Base-by-base conservation (phyloP, 495 filamentous ascomycete genomes). In the Neurospora sp. region DNA sequence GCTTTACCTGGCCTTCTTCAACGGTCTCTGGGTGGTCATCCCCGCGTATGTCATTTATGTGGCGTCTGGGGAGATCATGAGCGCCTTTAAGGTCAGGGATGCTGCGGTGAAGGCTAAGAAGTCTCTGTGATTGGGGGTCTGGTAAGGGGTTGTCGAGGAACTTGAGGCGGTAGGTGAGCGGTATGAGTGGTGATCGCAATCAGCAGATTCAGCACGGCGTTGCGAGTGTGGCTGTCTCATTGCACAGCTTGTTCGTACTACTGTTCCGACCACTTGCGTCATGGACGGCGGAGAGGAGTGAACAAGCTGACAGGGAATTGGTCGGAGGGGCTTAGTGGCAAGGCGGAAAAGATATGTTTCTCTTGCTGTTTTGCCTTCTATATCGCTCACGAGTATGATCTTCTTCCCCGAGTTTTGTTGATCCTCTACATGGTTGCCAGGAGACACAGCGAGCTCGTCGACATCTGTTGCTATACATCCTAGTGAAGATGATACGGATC, bases 1-100 rank as follows among this genome's bases (percentile, higher is more conserved):
- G 93, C 83, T 97, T 12, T 97, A 97, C 78, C 82, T 98, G 70
- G 85, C 92, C 75, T 97, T 97, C 83, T 97, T 97, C 83, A 98
- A 98, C 78, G 90, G 86, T 69, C 85, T 97, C 18, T 98, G 94
- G 94, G 94, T 98, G 37, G 86, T 88, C 74, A 83, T 94, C 72
- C 94, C 94, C 1, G 65, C 90, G 12, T 97, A 93, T 86, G 86
- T 94, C 35, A 81, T 97, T 76, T 91, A 85, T 73, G 88, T 92
- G 77, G 87, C 89, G 1, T 88, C 87, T 31, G 80, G 83, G 68
- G 90, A 92, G 76, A 84, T 92, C 20, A 82, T 81, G 35, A 77
- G 82, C 70, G 89, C 89, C 9, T 92, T 92, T 72, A 75, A 73
- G 53, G 78, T 79, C 14, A 73, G 82, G 42, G 73, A 75, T 3